A percentile compares a stretch with the other conserved stretches of the same genome.
phyloP scores from a whole-genome alignment of 257 asterid species.

The Nicotiana sylvestris region DNA sequence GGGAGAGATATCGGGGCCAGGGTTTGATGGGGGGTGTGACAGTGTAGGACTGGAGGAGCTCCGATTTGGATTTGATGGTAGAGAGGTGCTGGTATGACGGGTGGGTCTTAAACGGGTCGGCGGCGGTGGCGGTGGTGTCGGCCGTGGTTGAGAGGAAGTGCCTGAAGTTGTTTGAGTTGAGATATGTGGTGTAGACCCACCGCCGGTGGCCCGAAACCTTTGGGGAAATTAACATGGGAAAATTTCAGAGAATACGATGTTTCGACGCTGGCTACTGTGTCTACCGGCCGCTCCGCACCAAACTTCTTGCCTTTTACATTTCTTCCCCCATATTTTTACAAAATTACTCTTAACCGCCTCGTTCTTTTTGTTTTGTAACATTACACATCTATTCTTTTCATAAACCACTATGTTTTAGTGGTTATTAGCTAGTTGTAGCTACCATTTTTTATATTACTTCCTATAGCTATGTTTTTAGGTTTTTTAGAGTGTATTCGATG shows the following conservation, averaged over 20 bases:
- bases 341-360: not conserved
- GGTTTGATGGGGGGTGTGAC: constrained; percentile 89
- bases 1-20: constrained; percentile 73
- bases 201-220: not conserved
- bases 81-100: constrained; percentile 40
- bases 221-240: not conserved
- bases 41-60: constrained; percentile 55
- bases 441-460: too few relatives aligned
- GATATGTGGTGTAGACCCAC: not conserved
- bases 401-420: not conserved
- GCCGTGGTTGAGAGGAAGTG: constrained; percentile 27
- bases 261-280: not conserved
- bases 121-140: constrained; percentile 8
- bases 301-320: not conserved
- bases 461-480: too few relatives aligned
- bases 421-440: too few relatives aligned
- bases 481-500: too few relatives aligned
- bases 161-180: not conserved
- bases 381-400: not conserved
- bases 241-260: not conserved
- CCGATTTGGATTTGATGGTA: constrained; percentile 46
- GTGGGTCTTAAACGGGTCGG: constrained; percentile 23
- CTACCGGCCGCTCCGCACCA: not conserved
- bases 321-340: not conserved
- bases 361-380: not conserved